Evolutionary conservation across 164 flowering plant genomes (phyloP).

Genomic region (Dillenia turbinata): DNA sequence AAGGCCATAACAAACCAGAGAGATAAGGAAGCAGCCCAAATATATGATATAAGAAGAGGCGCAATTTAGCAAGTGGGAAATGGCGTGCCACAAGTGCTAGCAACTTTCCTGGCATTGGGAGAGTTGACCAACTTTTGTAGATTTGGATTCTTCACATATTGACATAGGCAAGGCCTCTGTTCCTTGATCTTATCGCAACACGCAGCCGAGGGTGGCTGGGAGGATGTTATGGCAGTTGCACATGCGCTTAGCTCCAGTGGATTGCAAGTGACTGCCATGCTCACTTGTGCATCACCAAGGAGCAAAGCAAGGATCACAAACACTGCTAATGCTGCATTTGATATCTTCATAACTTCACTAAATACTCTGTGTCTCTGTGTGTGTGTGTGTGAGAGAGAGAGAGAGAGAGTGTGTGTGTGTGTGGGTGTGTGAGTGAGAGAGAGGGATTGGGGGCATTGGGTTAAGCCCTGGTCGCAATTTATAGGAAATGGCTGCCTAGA

Average conservation of each 20-base stretch:
- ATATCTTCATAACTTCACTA: slow-evolving; percentile 8
- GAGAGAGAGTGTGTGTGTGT: too few relatives aligned
- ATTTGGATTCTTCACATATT: slow-evolving; percentile 21
- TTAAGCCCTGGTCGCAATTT: slow-evolving; percentile 5
- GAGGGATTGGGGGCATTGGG: not conserved
- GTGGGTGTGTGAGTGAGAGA: not conserved
- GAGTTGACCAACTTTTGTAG: slow-evolving; percentile 13
- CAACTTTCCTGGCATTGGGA: slow-evolving; percentile 23
- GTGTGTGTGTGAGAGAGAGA: too few relatives aligned
- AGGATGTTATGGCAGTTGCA: slow-evolving; percentile 11
- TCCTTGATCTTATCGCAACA: slow-evolving; percentile 24
- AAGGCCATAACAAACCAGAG: too few relatives aligned
- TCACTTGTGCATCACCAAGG: slow-evolving; percentile 8
- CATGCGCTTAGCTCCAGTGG: slow-evolving; percentile 20
- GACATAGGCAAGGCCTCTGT: slow-evolving; percentile 27
- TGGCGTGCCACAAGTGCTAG: slow-evolving; percentile 10
- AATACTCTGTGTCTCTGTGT: too few relatives aligned
- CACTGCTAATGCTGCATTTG: slow-evolving; percentile 2
- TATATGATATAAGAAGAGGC: not conserved
- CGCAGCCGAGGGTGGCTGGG: slow-evolving; percentile 3
- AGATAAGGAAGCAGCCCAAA: too few relatives aligned
- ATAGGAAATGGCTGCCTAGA: not conserved
- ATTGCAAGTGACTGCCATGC: slow-evolving; percentile 18
- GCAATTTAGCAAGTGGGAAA: slow-evolving; percentile 13
- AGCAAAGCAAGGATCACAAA: slow-evolving; percentile 6